phyloP scores from a whole-genome alignment of 352 stramenopile genomes.

The Pythium phragmiticola region DNA sequence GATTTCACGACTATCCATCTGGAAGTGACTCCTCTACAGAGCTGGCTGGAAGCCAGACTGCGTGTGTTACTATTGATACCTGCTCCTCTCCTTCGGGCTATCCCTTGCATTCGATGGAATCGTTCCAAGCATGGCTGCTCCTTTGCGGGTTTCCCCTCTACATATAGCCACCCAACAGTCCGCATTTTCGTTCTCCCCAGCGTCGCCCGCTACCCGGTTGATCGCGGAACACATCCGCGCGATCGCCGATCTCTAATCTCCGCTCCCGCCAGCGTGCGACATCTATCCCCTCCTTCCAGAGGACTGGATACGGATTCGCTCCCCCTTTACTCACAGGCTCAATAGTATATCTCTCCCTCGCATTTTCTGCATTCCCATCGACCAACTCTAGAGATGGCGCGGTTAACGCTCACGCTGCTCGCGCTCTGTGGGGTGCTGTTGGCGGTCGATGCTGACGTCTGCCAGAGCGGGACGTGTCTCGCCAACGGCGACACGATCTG shows the following conservation, averaged over 20 bases:
- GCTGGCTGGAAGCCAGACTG: constrained; percentile 8
- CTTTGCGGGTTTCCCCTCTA: neutral
- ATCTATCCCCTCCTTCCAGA: constrained; percentile 1
- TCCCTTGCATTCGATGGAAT: constrained; percentile 1
- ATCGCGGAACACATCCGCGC: constrained; percentile 1
- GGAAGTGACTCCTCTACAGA: constrained; percentile 12
- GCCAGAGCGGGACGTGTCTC: constrained; percentile 48
- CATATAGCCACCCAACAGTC: constrained; percentile 17
- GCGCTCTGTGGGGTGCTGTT: constrained; percentile 7
- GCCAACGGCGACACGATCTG: constrained; percentile 57
- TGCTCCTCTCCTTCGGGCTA: constrained; percentile 1
- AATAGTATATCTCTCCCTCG: neutral
- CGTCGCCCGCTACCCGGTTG: constrained; percentile 7
- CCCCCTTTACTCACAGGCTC: neutral
- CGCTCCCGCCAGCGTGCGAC: neutral
- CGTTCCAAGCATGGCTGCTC: neutral
- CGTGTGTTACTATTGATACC: neutral
- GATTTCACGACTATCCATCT: neutral
- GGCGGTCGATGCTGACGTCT: constrained; percentile 29
- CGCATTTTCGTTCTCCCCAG: constrained; percentile 17
- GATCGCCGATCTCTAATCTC: neutral
- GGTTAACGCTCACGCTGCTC: constrained; percentile 14
- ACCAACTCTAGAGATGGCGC: constrained; percentile 18
- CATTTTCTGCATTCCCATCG: constrained; percentile 2
- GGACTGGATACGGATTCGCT: constrained; percentile 1